Percentiles rank a stretch among this genome's conserved stretches.
Evolutionary conservation across 768 basidiomycete species (phyloP).

Genomic region (Favolaschia claudopus): DNA sequence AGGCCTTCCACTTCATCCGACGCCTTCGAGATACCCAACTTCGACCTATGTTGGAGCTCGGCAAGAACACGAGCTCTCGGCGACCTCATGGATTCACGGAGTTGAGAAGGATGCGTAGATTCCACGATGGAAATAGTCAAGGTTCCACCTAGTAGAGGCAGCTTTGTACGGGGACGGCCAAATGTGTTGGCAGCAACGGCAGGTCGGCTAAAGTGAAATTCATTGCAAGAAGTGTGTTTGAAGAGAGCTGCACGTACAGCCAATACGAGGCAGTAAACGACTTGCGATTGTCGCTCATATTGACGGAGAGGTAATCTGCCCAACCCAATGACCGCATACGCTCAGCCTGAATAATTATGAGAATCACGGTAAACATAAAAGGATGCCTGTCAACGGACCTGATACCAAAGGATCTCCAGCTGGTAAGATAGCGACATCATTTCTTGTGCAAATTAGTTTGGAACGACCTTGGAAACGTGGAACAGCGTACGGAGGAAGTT

Average conservation of each 20-base stretch:
- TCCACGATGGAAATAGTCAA: conserved; percentile 77
- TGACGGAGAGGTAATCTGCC: conserved; percentile 77
- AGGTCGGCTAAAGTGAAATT: conserved; percentile 19
- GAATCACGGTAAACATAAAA: conserved; percentile 22
- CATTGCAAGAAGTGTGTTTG: not conserved
- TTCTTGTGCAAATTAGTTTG: conserved; percentile 52
- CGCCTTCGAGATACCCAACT: conserved; percentile 59
- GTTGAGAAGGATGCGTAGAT: conserved; percentile 44
- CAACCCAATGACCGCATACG: conserved; percentile 88
- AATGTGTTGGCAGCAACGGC: conserved; percentile 34
- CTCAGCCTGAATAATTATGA: conserved; percentile 56
- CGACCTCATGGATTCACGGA: conserved; percentile 58
- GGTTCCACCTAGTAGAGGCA: conserved; percentile 74
- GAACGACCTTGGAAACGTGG: not conserved
- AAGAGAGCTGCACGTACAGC: conserved; percentile 61
- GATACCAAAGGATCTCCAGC: conserved; percentile 87
- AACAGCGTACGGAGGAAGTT: conserved; percentile 83
- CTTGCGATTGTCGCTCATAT: conserved; percentile 74
- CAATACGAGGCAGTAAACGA: conserved; percentile 83
- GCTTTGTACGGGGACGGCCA: conserved; percentile 47
- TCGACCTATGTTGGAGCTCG: conserved; percentile 69
- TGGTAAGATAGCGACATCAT: conserved; percentile 94
- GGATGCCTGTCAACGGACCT: conserved; percentile 44
- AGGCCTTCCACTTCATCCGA: conserved; percentile 82
- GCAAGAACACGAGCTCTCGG: conserved; percentile 63